Evolutionary conservation across 163 green algal genomes (phyloP), one percentile per base, ranked within the genome.

Genomic region (Scenedesmus sp.): DNA sequence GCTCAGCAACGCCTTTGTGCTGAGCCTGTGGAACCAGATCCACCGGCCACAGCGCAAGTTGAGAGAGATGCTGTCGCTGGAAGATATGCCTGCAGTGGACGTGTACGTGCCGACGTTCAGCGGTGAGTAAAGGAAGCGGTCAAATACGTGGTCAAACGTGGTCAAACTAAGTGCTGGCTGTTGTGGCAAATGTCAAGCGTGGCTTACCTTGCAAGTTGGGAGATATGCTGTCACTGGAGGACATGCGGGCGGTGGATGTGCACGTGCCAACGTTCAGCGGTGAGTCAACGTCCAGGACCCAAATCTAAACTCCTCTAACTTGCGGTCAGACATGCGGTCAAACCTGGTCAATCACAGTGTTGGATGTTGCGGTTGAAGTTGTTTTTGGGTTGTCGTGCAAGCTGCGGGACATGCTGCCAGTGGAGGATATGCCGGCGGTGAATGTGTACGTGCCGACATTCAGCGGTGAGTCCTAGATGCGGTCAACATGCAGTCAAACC

Each of bases 1-100:
- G 26, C 59, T 95, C 18, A 90, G 82, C 73, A 92, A 90, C 82
- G 86, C 74, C 70, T 93, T 95, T 34, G n/a, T 94, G 5, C 15
- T 73, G 26, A 82, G 82, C 54, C 70, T 95, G 23, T 95, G 88
- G 89, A 76, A 86, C 67, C 88, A 89, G 86, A 76, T 94, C n/a
- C n/a, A 94, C 66, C 57, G 93, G 9, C 89, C 89, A 1, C 4
- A 15, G 46, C 74, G 89, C 46, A 59, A 54, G n/a, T 12, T 95
- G 46, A 20, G 59, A 2, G 89, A 88, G 7, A 95, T 95, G 93
- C 26, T 95, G 67, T 2, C 66, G 0, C 8, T 55, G 9, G 81
- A 91, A 7, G 67, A 76, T 1, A 34, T 93, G 6, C 93, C 93
- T 2, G n/a, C 79, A 46, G 90, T 94, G 92, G 89, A 92, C 64